Base-by-base conservation (phyloP, 2,329 filamentous ascomycete species). In the Epichloe baconii region DNA sequence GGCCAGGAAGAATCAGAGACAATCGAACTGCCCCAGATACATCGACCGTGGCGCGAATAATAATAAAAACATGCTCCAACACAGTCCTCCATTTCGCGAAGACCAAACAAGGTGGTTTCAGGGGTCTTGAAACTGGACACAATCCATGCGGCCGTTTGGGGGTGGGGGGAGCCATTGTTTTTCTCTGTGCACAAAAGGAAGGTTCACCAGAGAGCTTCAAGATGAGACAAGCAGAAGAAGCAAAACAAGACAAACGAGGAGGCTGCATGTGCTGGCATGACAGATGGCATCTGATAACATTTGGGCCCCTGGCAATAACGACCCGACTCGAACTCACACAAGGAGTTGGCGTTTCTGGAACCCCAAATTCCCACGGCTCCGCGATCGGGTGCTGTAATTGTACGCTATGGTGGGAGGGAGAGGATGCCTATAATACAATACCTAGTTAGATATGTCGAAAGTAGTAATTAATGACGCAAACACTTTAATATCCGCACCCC, bases 1-100 rank as follows among this genome's bases (percentile, higher is more conserved):
- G 46, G 49, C 34, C 49, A 41, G 14, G 52, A 54, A 21, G 52
- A 52, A 41, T 50, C 51, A 3, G 56, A 58, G 31, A 53, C 55
- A 11, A 56, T 55, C 36, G 56, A 56, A 38, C 38, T 55, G 42
- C 50, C 56, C 14, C 56, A 58, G 31, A 54, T 54, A 44, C 56
- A 58, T 36, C 50, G 56, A 44, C 56, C 55, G n/a, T 58, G 56
- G 56, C 52, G 48, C 34, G 49, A 51, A 38, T 53, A 36, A 19
- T 3, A 19, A 19, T 3, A 48, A 17, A 37, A 3, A 31, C 26
- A 43, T 4, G n/a, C 23, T 48, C 19, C 31, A 17, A 17, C 5
- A 21, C 14, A 12, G 3, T 35, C 17, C 12, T 35, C 8, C 26
- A 19, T 15, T 35, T 45, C n/a, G 31, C 34, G 3, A 35, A 35